Conservation (phyloP, 345 rosid species). For the Cochlearia excelsa region DNA sequence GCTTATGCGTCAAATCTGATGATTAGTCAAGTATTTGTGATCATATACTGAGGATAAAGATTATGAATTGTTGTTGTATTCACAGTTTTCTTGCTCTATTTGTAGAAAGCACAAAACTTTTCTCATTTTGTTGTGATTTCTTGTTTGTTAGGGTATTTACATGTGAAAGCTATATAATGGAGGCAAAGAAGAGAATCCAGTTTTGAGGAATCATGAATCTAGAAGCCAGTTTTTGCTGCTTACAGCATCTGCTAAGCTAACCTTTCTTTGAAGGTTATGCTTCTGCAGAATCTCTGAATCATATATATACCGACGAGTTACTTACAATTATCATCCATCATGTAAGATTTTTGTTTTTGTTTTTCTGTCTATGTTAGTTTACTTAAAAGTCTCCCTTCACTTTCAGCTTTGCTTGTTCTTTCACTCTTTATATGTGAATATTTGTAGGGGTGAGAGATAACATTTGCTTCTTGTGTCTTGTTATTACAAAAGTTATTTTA, state of each 20-base stretch:
- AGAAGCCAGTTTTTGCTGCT: slow-evolving; percentile 29
- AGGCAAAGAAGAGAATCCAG: slow-evolving; percentile 19
- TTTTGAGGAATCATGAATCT: neutral
- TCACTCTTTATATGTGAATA: slow-evolving; percentile 30
- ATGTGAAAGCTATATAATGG: neutral
- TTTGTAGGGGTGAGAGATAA: slow-evolving; percentile 26
- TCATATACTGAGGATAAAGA: neutral
- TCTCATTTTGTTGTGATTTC: slow-evolving; percentile 1
- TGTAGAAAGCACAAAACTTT: neutral
- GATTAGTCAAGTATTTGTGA: slow-evolving; percentile 5
- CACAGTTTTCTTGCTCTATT: neutral
- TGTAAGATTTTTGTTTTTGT: slow-evolving; percentile 24
- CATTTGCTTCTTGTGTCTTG: slow-evolving; percentile 17
- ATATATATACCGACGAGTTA: slow-evolving; percentile 15
- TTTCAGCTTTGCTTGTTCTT: slow-evolving; percentile 23
- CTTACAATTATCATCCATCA: slow-evolving; percentile 6
- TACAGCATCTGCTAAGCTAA: slow-evolving; percentile 29
- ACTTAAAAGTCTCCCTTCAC: neutral
- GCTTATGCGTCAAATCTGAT: slow-evolving; percentile 6
- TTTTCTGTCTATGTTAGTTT: slow-evolving; percentile 6
- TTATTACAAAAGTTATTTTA: slow-evolving; percentile 6
- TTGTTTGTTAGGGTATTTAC: slow-evolving; percentile 1
- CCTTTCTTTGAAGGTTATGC: slow-evolving; percentile 18
- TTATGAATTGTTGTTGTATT: neutral
- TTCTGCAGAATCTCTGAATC: slow-evolving; percentile 21